A percentile compares a stretch with the other conserved stretches of the same genome.
phyloP scores from a whole-genome alignment of 306 rosid genomes.

The Vigna angularis region DNA sequence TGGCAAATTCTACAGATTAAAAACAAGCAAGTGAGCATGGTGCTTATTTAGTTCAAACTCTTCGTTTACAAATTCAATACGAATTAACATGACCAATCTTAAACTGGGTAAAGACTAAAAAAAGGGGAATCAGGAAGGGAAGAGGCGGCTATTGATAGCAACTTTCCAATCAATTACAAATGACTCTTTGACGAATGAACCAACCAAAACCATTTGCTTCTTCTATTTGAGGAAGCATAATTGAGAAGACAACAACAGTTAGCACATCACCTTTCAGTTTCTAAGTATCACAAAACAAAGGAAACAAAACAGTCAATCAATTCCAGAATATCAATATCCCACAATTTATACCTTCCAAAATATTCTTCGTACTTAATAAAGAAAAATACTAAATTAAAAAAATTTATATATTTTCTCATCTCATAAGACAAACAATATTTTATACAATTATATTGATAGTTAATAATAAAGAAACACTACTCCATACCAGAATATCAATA shows the following conservation, averaged over 20 bases:
- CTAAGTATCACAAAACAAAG: background rate
- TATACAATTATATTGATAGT: background rate
- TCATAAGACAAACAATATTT: background rate
- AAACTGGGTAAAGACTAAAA: background rate
- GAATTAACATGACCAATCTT: background rate
- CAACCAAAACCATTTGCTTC: background rate
- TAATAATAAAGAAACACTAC: background rate
- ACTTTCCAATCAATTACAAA: background rate
- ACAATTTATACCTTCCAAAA: background rate
- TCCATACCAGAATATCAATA: background rate
- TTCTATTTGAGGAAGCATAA: constrained; percentile 11
- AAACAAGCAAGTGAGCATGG: constrained; percentile 12
- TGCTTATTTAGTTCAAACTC: background rate
- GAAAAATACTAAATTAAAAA: background rate
- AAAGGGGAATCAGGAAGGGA: background rate
- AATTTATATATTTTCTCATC: background rate
- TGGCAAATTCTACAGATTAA: constrained; percentile 70
- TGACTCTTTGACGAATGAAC: background rate
- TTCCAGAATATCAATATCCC: background rate
- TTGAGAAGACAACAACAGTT: background rate
- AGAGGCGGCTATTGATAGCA: background rate
- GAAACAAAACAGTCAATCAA: background rate
- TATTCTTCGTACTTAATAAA: background rate
- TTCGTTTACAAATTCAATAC: background rate
- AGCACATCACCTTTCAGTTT: background rate